Evolutionary conservation across 345 rosid genomes (phyloP).

Genomic region (Lagerstroemia speciosa): DNA sequence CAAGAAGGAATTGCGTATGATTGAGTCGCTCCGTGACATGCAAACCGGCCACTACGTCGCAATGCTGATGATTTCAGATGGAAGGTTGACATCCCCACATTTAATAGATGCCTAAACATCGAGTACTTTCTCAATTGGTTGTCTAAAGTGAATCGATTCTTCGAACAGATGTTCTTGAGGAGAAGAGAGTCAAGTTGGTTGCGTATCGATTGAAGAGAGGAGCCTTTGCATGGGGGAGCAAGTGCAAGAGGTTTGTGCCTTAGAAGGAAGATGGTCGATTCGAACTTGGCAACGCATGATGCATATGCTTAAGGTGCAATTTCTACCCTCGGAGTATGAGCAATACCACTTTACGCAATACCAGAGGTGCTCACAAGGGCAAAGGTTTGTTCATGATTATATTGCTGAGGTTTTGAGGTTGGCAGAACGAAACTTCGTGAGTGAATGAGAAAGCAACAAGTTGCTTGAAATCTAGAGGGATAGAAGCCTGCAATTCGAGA

Average conservation of each 20-base stretch:
- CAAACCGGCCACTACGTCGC: too few species aligned
- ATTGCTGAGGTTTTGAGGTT: conserved; percentile 1
- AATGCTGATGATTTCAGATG: too few species aligned
- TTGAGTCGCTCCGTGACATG: too few species aligned
- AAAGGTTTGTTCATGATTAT: not conserved
- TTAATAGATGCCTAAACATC: too few species aligned
- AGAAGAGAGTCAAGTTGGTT: not conserved
- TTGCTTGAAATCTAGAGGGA: conserved; percentile 1
- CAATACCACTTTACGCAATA: not conserved
- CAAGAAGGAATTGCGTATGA: too few species aligned
- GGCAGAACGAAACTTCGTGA: not conserved
- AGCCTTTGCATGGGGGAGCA: too few species aligned
- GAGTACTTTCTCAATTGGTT: not conserved
- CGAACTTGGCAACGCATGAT: not conserved
- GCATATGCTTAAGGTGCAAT: not conserved
- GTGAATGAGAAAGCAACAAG: not conserved
- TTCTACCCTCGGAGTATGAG: not conserved
- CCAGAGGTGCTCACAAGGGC: not conserved
- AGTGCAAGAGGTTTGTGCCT: not conserved
- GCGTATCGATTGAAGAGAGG: too few species aligned
- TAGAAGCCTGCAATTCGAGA: not conserved
- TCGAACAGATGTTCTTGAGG: not conserved
- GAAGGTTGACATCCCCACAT: too few species aligned
- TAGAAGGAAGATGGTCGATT: not conserved
- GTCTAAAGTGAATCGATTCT: not conserved